Percentiles rank a stretch among this genome's conserved stretches.
These are phyloP conservation scores for Stachybotrys echinatus DNA, from an alignment of 2,329 filamentous ascomycete genomes.

Conservation along the genomic window DNA sequence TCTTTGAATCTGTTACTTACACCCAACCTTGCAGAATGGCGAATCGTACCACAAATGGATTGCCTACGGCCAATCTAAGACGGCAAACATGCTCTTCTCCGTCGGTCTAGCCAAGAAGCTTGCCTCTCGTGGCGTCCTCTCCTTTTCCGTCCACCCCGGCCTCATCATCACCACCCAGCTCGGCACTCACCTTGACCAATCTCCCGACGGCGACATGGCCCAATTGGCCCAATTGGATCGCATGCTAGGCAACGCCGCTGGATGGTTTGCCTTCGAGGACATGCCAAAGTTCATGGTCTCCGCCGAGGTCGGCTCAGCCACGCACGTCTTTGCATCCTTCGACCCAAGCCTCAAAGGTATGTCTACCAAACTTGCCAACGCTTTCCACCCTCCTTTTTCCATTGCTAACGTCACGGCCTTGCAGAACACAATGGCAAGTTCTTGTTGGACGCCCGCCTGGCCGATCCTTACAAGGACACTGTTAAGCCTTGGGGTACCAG, in stretches of 20 bases:
- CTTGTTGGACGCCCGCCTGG: slow-evolving; percentile 24
- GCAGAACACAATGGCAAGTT: slow-evolving; percentile 25
- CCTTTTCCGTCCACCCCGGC: slow-evolving; percentile 29
- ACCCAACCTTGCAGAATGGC: slow-evolving; percentile 19
- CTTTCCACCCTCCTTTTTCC: not conserved
- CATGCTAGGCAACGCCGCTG: not conserved
- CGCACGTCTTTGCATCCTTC: slow-evolving; percentile 29
- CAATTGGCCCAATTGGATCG: not conserved
- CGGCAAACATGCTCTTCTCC: slow-evolving; percentile 29
- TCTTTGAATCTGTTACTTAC: no score
- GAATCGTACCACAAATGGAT: slow-evolving; percentile 23
- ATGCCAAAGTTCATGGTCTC: slow-evolving; percentile 9
- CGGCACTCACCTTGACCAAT: slow-evolving; percentile 14
- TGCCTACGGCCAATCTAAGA: slow-evolving; percentile 33
- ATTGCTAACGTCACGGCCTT: not conserved
- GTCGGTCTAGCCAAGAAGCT: slow-evolving; percentile 24
- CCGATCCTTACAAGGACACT: slow-evolving; percentile 20
- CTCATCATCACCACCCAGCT: slow-evolving; percentile 17
- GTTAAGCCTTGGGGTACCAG: slow-evolving; percentile 24
- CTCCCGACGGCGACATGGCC: slow-evolving; percentile 3
- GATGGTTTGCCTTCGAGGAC: not conserved
- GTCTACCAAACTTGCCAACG: not conserved
- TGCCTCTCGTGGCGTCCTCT: slow-evolving; percentile 18
- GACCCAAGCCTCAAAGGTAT: slow-evolving; percentile 24
- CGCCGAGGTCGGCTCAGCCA: slow-evolving; percentile 23